Evolutionary conservation across 2,329 filamentous ascomycete genomes (phyloP).

Genomic region (Calonectria naviculata): DNA sequence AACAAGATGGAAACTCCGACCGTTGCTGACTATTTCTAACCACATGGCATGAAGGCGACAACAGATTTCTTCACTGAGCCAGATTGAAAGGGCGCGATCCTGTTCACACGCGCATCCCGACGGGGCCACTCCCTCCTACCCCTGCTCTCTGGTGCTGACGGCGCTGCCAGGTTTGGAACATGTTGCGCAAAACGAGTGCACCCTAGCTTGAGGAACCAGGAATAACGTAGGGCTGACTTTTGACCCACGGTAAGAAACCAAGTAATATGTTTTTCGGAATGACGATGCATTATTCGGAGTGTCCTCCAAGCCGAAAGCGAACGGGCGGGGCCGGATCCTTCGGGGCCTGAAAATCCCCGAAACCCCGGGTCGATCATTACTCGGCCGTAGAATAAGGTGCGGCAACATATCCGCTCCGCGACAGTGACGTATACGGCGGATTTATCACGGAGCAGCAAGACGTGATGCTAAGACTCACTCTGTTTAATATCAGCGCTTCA

Average conservation of each 20-base stretch:
- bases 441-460: too few relatives aligned
- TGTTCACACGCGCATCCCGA: neutral
- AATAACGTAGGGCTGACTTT: too few relatives aligned
- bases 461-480: neutral
- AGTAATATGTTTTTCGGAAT: neutral
- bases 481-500: neutral
- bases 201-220: too few relatives aligned
- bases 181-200: neutral
- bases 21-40: too few relatives aligned
- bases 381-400: neutral
- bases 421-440: neutral
- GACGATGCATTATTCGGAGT: neutral
- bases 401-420: neutral
- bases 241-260: too few relatives aligned
- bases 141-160: too few relatives aligned
- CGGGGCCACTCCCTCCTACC: too few relatives aligned
- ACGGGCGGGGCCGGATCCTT: neutral
- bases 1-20: too few relatives aligned
- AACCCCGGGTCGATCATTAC: neutral
- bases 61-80: too few relatives aligned
- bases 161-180: neutral
- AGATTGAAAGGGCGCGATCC: too few relatives aligned
- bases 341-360: neutral
- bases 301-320: neutral
- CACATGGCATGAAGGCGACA: too few relatives aligned